phyloP scores from a whole-genome alignment of 2,329 filamentous ascomycete species.

The Fusarium proliferatum region DNA sequence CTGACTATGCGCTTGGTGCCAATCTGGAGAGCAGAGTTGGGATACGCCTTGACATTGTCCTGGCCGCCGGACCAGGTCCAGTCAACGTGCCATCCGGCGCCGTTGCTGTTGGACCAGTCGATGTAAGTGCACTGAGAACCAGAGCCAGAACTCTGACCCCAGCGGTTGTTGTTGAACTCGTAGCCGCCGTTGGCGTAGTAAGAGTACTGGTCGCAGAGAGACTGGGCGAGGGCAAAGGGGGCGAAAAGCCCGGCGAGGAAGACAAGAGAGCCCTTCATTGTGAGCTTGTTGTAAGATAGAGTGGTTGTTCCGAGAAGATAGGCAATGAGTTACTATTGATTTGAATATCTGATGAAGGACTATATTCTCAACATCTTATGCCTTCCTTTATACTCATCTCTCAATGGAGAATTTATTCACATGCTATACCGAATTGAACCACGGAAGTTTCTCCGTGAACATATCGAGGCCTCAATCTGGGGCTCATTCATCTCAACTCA shows the following conservation, averaged over 20 bases:
- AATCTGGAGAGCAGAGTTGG: constrained; percentile 14
- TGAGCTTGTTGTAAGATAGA: neutral
- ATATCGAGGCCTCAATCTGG: neutral
- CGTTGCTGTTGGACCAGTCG: constrained; percentile 23
- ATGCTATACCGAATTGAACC: neutral
- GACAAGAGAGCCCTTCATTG: constrained; percentile 13
- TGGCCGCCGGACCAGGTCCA: constrained; percentile 17
- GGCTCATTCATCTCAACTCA: neutral
- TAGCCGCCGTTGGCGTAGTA: constrained; percentile 19
- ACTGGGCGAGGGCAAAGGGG: constrained; percentile 8
- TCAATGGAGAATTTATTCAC: neutral
- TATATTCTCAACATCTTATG: neutral
- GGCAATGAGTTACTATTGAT: neutral
- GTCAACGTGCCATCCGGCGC: constrained; percentile 18
- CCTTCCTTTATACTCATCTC: neutral
- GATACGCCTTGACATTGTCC: constrained; percentile 13
- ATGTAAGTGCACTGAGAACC: constrained; percentile 17
- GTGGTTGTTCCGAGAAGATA: neutral
- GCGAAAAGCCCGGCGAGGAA: constrained; percentile 18
- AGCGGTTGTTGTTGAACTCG: constrained; percentile 26
- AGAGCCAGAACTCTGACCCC: constrained; percentile 11
- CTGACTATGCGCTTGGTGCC: constrained; percentile 6
- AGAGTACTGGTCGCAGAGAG: constrained; percentile 16
- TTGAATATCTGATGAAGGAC: neutral
- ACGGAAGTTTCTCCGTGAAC: constrained; percentile 20